phyloP scores from a whole-genome alignment of 176 grass and related monocot species.

The Oryza australiensis region DNA sequence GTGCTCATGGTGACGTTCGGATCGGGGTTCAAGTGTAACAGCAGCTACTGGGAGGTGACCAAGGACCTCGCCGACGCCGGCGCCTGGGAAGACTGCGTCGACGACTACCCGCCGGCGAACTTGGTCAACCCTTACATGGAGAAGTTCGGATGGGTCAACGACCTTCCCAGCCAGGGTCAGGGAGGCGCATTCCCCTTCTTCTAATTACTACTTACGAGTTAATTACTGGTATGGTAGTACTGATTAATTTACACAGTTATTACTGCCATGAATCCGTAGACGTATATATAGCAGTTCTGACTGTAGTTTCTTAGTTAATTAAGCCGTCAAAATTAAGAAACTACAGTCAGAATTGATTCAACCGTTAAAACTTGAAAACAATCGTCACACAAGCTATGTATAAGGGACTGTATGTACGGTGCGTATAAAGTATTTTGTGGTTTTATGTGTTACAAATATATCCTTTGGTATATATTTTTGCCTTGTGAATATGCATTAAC shows the following conservation, averaged over 20 bases:
- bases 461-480: neutral
- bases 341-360: neutral
- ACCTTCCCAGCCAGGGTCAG: constrained; percentile 28
- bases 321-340: neutral
- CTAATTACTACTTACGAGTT: neutral
- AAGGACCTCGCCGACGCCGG: constrained; percentile 60
- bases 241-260: neutral
- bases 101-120: constrained; percentile 61
- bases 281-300: neutral
- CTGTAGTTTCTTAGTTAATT: neutral
- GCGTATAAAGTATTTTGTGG: neutral
- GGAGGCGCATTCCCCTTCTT: constrained; percentile 46
- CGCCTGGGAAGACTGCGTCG: constrained; percentile 72
- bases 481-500: neutral
- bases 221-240: no score
- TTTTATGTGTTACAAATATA: neutral
- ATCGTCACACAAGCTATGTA: neutral
- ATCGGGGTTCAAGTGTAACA: constrained; percentile 94
- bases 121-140: constrained; percentile 75
- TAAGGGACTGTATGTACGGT: neutral
- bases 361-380: neutral
- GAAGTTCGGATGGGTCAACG: constrained; percentile 85
- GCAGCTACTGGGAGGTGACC: constrained; percentile 74
- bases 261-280: neutral
- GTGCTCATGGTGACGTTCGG: constrained; percentile 90